Evolutionary conservation across 345 rosid genomes (phyloP).

Genomic region (Acer campestre): DNA sequence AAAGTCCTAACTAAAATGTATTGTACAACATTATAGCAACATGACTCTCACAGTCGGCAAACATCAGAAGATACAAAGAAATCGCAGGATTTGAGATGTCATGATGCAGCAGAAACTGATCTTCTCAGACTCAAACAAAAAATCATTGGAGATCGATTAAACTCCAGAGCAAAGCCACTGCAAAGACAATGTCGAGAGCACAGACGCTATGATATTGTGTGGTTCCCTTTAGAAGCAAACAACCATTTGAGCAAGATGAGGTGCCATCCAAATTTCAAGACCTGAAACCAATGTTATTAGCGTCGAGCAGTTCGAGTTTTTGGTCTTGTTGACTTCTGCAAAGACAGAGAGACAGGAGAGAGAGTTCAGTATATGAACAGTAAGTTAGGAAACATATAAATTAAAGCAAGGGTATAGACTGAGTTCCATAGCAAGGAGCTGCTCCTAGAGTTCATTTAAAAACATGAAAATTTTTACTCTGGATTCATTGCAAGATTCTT

Average conservation of each 20-base stretch:
- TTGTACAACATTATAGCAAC: constrained; percentile 20
- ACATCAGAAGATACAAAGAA: neutral
- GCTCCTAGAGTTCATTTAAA: neutral
- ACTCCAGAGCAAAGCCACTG: neutral
- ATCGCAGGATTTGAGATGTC: neutral
- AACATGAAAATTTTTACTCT: neutral
- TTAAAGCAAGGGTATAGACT: neutral
- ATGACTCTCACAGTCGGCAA: neutral
- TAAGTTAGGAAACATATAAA: neutral
- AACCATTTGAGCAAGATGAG: constrained; percentile 2
- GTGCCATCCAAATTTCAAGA: constrained; percentile 5
- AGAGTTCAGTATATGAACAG: constrained; percentile 11
- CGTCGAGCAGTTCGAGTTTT: constrained; percentile 79
- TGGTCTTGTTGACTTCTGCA: constrained; percentile 81
- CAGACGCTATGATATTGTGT: neutral
- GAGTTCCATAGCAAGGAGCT: neutral
- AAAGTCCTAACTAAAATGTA: constrained; percentile 7
- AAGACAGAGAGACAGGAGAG: constrained; percentile 10
- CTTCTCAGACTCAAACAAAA: constrained; percentile 1
- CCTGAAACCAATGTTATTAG: constrained; percentile 32
- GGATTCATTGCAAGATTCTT: neutral
- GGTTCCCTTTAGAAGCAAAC: neutral
- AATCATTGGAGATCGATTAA: neutral
- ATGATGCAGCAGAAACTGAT: neutral
- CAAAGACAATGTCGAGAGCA: neutral